phyloP scores from a whole-genome alignment of 2,329 filamentous ascomycete species.

The Colletotrichum endophyticum region DNA sequence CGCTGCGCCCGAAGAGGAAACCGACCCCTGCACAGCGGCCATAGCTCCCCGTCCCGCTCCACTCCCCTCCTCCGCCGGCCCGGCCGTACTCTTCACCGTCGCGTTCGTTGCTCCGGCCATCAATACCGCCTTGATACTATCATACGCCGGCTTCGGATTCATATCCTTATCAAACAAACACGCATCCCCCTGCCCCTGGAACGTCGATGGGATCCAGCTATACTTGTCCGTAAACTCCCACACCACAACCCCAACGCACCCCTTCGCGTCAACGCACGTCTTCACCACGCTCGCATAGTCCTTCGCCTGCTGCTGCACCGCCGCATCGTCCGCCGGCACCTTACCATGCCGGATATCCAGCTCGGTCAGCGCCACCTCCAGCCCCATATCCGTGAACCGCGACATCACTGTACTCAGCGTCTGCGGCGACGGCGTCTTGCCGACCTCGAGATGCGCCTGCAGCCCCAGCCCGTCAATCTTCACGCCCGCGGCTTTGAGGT shows the following conservation, averaged over 20 bases:
- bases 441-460: conserved; percentile 58
- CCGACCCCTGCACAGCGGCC: background rate
- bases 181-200: conserved; percentile 40
- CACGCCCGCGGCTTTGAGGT: conserved; percentile 65
- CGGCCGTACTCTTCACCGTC: background rate
- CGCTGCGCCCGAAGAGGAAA: background rate
- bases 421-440: conserved; percentile 45
- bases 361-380: conserved; percentile 70
- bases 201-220: conserved; percentile 42
- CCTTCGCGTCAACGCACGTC: conserved; percentile 36
- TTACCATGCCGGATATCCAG: conserved; percentile 68
- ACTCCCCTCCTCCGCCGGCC: background rate
- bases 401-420: conserved; percentile 53
- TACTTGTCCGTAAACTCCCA: conserved; percentile 49
- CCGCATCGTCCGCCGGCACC: conserved; percentile 59
- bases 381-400: conserved; percentile 53
- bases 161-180: conserved; percentile 40
- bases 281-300: conserved; percentile 46
- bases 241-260: conserved; percentile 47
- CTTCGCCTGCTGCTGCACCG: conserved; percentile 52
- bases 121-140: conserved; percentile 37
- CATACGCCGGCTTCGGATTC: conserved; percentile 43
- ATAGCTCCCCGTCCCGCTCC: background rate
- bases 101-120: background rate
- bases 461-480: conserved; percentile 69